A percentile compares a stretch with the other conserved stretches of the same genome.
phyloP scores from a whole-genome alignment of 2,329 filamentous ascomycete species.

The Zasmidium angulare region DNA sequence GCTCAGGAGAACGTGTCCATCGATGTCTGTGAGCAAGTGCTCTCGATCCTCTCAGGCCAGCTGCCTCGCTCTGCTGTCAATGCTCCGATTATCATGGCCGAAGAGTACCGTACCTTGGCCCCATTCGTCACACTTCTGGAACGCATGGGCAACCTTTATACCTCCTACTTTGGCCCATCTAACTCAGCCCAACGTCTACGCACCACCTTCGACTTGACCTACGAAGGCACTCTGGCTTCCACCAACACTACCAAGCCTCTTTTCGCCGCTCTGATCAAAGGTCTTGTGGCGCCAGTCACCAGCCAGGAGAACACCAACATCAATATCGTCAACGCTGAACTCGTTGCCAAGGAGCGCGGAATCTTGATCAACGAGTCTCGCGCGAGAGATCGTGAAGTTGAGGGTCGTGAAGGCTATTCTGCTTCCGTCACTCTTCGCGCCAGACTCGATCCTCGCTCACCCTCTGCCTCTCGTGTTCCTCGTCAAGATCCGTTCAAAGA shows the following conservation, averaged over 20 bases:
- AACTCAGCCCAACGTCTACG: conserved; percentile 49
- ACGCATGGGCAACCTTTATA: conserved; percentile 76
- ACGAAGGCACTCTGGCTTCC: conserved; percentile 71
- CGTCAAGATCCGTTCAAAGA: conserved; percentile 8
- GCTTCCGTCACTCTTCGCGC: conserved; percentile 70
- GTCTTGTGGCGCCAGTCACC: conserved; percentile 68
- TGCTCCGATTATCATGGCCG: conserved; percentile 75
- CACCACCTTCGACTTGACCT: conserved; percentile 72
- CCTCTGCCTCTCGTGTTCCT: conserved; percentile 26
- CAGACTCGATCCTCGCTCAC: conserved; percentile 32
- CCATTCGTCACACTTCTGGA: conserved; percentile 76
- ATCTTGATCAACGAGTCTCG: conserved; percentile 75
- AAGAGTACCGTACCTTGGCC: conserved; percentile 75
- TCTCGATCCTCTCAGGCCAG: conserved; percentile 69
- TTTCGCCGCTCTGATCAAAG: conserved; percentile 76
- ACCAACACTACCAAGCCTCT: conserved; percentile 75
- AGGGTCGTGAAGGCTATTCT: conserved; percentile 63
- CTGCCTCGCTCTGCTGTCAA: conserved; percentile 74
- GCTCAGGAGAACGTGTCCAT: conserved; percentile 82
- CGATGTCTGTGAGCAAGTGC: conserved; percentile 78
- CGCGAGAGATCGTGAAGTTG: conserved; percentile 52
- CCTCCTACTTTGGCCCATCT: conserved; percentile 64
- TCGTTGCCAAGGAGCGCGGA: conserved; percentile 74
- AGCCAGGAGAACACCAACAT: conserved; percentile 66
- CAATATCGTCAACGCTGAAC: conserved; percentile 78